phyloP scores from a whole-genome alignment of 2,329 filamentous ascomycete species.

The Xylaria hypoxylon region DNA sequence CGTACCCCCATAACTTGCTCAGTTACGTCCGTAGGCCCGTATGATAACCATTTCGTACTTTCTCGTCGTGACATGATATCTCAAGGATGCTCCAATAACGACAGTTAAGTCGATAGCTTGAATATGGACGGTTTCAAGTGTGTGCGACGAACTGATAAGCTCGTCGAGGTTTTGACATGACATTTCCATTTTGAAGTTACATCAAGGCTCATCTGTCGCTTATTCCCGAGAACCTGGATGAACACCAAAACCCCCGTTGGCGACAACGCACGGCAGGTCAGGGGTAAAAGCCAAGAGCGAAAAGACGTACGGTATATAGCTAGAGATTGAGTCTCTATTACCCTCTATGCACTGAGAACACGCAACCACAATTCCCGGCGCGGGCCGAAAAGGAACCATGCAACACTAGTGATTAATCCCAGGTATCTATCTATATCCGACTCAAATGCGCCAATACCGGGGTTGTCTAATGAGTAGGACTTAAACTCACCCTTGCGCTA shows the following conservation, averaged over 20 bases:
- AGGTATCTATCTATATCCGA: not conserved
- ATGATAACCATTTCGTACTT: slow-evolving; percentile 9
- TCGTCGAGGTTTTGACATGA: not conserved
- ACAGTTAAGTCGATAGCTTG: not conserved
- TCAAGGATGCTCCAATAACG: not conserved
- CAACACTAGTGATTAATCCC: not conserved
- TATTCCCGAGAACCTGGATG: not conserved
- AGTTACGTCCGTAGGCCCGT: not conserved
- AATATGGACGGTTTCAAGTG: not conserved
- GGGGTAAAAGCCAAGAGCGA: not conserved
- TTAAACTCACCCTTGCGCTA: not conserved
- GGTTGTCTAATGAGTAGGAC: not conserved
- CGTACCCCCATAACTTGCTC: slow-evolving; percentile 9
- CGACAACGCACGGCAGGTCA: not conserved
- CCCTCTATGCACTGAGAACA: too few relatives aligned
- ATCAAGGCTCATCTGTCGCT: not conserved
- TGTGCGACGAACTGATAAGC: not conserved
- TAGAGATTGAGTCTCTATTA: not conserved
- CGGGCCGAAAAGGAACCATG: slow-evolving; percentile 19
- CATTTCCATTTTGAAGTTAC: not conserved
- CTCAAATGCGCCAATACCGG: not conserved
- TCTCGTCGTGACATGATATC: slow-evolving; percentile 6
- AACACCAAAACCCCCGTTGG: not conserved
- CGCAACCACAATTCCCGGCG: slow-evolving; percentile 5
- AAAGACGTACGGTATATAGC: not conserved